phyloP scores from a whole-genome alignment of 257 asterid species.

The Capsicum rhomboideum region DNA sequence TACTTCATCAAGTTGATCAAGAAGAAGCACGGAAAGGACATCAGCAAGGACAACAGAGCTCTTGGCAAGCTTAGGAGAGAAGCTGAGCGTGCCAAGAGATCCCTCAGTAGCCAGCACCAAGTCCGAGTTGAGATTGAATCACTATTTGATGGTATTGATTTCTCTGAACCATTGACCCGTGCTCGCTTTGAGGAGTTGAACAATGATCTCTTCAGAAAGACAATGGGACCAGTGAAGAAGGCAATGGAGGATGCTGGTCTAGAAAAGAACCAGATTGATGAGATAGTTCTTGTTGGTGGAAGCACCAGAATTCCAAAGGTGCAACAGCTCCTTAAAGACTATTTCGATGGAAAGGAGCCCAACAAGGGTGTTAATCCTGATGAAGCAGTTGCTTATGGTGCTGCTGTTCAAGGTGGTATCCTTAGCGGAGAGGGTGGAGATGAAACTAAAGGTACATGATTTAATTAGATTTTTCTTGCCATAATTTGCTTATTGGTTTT shows the following conservation, averaged over 20 bases:
- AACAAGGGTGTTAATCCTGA: constrained; percentile 97
- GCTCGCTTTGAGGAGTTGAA: constrained; percentile 95
- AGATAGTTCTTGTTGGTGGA: constrained; percentile 96
- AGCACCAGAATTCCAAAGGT: constrained; percentile 96
- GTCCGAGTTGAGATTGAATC: constrained; percentile 96
- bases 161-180: constrained; percentile 95
- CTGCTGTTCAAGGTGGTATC: constrained; percentile 96
- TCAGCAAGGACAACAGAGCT: constrained; percentile 94
- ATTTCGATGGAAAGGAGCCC: constrained; percentile 90
- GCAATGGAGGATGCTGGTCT: constrained; percentile 97
- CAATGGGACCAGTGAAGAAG: constrained; percentile 98
- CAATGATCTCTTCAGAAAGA: constrained; percentile 87
- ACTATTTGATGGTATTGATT: constrained; percentile 80
- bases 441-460: constrained; percentile 71
- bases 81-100: constrained; percentile 88
- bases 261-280: constrained; percentile 76
- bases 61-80: constrained; percentile 94
- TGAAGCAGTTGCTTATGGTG: constrained; percentile 97
- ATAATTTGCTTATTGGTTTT: neutral
- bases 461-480: neutral
- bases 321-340: constrained; percentile 82
- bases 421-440: constrained; percentile 98
- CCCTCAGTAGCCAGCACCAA: constrained; percentile 97
- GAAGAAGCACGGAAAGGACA: constrained; percentile 95
- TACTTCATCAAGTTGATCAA: constrained; percentile 92